Percentiles rank a stretch among this genome's conserved stretches.
phyloP scores from a whole-genome alignment of 805 yeast genomes.

The Clavispora asparagi region DNA sequence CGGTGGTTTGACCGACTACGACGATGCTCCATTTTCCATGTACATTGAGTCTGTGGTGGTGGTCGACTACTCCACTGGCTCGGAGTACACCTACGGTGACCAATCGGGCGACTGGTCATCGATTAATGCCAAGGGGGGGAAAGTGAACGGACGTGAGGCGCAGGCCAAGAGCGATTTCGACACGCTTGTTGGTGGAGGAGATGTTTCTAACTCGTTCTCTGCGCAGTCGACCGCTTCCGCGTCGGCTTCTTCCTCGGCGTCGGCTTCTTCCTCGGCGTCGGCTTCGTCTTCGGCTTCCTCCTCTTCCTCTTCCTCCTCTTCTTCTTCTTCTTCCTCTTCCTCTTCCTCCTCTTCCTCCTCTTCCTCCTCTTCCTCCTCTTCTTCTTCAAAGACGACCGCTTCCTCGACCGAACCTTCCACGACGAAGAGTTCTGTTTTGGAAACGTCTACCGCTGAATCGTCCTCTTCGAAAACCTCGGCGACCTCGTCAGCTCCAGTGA shows the following conservation, averaged over 20 bases:
- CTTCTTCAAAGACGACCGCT: not conserved
- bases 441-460: no score
- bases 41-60: constrained; percentile 15
- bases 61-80: constrained; percentile 47
- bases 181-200: constrained; percentile 1
- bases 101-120: constrained; percentile 34
- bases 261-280: constrained; percentile 1
- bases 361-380: not conserved
- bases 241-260: not conserved
- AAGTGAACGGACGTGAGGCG: constrained; percentile 14
- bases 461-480: not conserved
- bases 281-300: not conserved
- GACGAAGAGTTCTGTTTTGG: no score
- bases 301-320: not conserved
- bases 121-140: constrained; percentile 36
- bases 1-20: constrained; percentile 19
- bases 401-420: no score
- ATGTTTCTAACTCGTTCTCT: not conserved
- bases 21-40: constrained; percentile 20
- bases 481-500: not conserved
- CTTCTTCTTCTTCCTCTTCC: not conserved
- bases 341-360: not conserved
- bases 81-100: constrained; percentile 36
- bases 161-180: constrained; percentile 6
- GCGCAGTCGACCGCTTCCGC: not conserved